Evolutionary conservation across 2,329 filamentous ascomycete species (phyloP).

Genomic region (Pseudogymnoascus sp.): DNA sequence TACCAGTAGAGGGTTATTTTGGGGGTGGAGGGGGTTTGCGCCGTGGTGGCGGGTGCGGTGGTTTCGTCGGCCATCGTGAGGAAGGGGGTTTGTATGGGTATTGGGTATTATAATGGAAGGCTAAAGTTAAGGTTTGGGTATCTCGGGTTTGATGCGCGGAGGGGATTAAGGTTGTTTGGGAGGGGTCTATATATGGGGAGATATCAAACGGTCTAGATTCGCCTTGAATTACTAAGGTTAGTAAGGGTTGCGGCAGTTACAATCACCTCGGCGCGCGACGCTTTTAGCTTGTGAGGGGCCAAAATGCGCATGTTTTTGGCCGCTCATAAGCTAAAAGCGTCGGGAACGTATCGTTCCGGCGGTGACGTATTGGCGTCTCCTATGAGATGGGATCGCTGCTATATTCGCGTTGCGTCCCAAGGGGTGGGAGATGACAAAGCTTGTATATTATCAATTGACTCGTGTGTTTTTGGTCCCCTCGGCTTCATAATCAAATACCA

Average conservation of each 20-base stretch:
- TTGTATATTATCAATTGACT: not conserved
- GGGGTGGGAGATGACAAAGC: not conserved
- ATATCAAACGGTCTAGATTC: not conserved
- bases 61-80: constrained; percentile 1
- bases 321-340: not conserved
- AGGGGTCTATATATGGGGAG: not conserved
- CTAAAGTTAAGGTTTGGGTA: not conserved
- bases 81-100: not conserved
- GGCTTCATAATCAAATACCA: not conserved
- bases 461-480: not conserved
- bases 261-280: not conserved
- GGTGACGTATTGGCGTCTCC: not conserved
- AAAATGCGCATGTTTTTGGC: not conserved
- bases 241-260: not conserved
- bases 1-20: constrained; percentile 1
- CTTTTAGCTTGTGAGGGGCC: no score
- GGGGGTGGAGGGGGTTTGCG: not conserved
- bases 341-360: constrained; percentile 3
- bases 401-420: not conserved
- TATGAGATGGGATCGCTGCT: not conserved
- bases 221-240: not conserved
- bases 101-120: not conserved
- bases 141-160: not conserved
- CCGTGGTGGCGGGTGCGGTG: not conserved
- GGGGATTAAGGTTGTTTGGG: not conserved